Evolutionary conservation across 345 rosid species (phyloP).

Genomic region (Geranium brycei): DNA sequence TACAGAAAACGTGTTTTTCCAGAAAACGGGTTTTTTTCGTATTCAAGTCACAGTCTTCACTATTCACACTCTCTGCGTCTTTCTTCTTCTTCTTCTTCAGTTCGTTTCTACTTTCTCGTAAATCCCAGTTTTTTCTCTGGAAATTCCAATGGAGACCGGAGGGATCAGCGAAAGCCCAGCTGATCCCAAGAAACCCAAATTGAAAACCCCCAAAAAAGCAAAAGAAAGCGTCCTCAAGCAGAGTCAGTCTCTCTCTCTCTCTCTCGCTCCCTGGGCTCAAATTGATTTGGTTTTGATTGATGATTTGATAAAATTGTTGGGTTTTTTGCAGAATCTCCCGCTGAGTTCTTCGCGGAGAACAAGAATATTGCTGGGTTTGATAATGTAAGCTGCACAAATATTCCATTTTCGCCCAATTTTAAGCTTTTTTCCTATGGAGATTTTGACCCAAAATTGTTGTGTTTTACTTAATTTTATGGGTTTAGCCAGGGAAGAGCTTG

Average conservation of each 20-base stretch:
- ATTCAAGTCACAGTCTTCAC: background rate
- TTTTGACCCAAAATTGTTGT: background rate
- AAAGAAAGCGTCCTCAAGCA: conserved; percentile 80
- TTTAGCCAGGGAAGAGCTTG: conserved; percentile 79
- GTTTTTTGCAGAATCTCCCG: conserved; percentile 73
- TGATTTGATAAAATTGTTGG: conserved; percentile 2
- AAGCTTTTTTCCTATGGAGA: background rate
- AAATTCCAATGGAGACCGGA: conserved; percentile 23
- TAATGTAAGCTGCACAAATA: conserved; percentile 39
- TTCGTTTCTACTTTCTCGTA: background rate
- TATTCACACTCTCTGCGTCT: no score
- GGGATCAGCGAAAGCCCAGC: conserved; percentile 32
- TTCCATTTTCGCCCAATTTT: background rate
- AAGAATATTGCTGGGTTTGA: conserved; percentile 98
- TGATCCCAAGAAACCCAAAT: conserved; percentile 48
- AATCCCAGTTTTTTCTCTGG: background rate
- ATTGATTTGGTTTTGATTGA: background rate
- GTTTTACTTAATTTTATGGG: conserved; percentile 2
- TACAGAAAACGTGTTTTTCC: background rate
- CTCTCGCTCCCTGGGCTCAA: background rate
- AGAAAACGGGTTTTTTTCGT: background rate
- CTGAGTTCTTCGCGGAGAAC: conserved; percentile 97
- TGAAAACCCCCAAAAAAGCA: conserved; percentile 40
- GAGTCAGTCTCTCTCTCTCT: conserved; percentile 27
- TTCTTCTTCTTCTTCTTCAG: background rate